These are phyloP conservation scores for Xylaria polymorpha DNA, from an alignment of 2,329 filamentous ascomycete species.

Conservation along the genomic window DNA sequence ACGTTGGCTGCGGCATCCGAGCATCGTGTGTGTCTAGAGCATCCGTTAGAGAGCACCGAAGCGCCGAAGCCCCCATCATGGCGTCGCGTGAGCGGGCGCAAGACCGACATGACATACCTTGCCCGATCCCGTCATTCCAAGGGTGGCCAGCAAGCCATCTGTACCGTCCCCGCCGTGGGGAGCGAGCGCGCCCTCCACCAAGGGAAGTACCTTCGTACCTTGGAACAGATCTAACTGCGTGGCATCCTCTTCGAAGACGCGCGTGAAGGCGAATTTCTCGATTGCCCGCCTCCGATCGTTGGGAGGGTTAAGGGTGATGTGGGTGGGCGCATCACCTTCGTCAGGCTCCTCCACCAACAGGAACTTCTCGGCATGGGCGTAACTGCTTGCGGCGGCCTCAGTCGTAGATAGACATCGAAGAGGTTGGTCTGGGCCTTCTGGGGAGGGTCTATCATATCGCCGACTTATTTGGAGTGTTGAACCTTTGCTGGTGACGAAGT, in stretches of 20 bases:
- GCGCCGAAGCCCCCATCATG: background rate
- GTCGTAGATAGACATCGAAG: conserved; percentile 91
- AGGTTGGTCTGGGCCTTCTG: conserved; percentile 67
- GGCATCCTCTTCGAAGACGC: conserved; percentile 88
- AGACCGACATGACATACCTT: conserved; percentile 71
- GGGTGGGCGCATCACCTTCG: conserved; percentile 64
- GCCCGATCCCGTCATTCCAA: conserved; percentile 94
- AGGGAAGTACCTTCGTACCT: conserved; percentile 76
- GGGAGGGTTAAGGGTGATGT: conserved; percentile 82
- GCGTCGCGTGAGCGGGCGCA: background rate
- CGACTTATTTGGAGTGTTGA: conserved; percentile 7
- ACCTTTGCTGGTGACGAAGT: conserved; percentile 1
- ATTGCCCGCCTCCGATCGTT: conserved; percentile 88
- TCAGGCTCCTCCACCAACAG: conserved; percentile 76
- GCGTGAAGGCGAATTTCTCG: conserved; percentile 94
- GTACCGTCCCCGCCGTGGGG: conserved; percentile 79
- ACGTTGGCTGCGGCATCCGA: conserved; percentile 86
- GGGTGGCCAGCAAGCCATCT: conserved; percentile 88
- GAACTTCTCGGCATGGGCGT: conserved; percentile 71
- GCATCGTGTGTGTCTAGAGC: conserved; percentile 88
- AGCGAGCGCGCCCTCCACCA: conserved; percentile 85
- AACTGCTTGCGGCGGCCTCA: conserved; percentile 73
- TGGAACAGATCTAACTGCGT: conserved; percentile 89
- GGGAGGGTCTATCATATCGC: conserved; percentile 54
- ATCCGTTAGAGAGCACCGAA: conserved; percentile 17